Percentiles rank a stretch among this genome's conserved stretches.
These are phyloP conservation scores for Candida germanica DNA, from an alignment of 805 yeast genomes.

Conservation along the genomic window DNA sequence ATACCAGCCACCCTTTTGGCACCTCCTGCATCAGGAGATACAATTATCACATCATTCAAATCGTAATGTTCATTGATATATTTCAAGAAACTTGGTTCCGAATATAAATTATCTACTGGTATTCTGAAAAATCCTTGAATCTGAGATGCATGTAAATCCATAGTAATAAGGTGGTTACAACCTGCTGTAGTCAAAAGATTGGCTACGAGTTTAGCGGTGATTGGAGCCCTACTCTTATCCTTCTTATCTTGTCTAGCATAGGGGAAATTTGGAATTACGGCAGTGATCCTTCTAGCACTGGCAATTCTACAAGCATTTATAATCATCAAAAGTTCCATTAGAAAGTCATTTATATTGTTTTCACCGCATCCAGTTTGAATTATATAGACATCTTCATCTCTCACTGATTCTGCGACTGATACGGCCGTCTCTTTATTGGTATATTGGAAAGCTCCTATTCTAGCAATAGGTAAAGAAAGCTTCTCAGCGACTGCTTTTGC, in stretches of 20 bases:
- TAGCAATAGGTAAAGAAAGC: conserved; percentile 66
- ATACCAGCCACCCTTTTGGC: conserved; percentile 86
- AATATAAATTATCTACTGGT: conserved; percentile 81
- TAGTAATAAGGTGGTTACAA: conserved; percentile 80
- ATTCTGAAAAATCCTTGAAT: conserved; percentile 83
- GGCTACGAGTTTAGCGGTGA: conserved; percentile 82
- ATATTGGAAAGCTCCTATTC: conserved; percentile 78
- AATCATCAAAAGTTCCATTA: conserved; percentile 72
- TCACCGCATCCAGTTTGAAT: conserved; percentile 78
- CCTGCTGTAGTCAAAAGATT: conserved; percentile 81
- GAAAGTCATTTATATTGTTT: conserved; percentile 68
- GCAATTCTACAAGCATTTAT: conserved; percentile 82
- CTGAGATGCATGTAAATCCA: conserved; percentile 88
- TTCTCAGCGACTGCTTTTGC: conserved; percentile 67
- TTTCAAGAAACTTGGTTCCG: conserved; percentile 77
- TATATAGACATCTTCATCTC: conserved; percentile 82
- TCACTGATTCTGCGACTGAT: conserved; percentile 69
- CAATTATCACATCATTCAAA: conserved; percentile 62
- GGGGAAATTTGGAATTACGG: conserved; percentile 78
- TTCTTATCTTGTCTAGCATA: conserved; percentile 89
- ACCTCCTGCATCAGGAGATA: conserved; percentile 90
- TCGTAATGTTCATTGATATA: conserved; percentile 64
- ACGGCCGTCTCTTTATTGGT: conserved; percentile 89
- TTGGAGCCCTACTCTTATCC: conserved; percentile 82
- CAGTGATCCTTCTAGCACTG: conserved; percentile 78